Conservation (phyloP, 768 basidiomycete species). For the Leccinum subgranulosum region DNA sequence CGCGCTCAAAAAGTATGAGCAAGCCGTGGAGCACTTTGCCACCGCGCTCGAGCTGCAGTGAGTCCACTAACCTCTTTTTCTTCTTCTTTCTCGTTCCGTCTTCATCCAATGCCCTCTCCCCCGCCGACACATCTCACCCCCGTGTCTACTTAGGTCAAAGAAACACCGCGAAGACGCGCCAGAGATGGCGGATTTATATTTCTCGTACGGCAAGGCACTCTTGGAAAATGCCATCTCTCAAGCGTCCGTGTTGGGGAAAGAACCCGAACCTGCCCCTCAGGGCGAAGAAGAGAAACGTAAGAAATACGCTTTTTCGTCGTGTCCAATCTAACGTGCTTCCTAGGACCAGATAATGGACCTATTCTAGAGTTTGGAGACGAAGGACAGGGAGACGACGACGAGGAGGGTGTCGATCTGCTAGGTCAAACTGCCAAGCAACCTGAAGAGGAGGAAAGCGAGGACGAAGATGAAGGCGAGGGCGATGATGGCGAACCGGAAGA, state of each 20-base stretch:
- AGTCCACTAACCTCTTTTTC: constrained; percentile 34
- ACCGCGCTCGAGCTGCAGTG: constrained; percentile 81
- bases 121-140: neutral
- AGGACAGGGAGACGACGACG: constrained; percentile 59
- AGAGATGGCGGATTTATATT: constrained; percentile 83
- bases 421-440: constrained; percentile 51
- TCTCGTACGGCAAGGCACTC: constrained; percentile 89
- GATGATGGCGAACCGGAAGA: constrained; percentile 71
- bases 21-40: constrained; percentile 81
- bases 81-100: too few relatives aligned
- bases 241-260: constrained; percentile 85
- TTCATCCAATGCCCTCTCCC: too few relatives aligned
- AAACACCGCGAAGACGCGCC: constrained; percentile 77
- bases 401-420: constrained; percentile 62
- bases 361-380: constrained; percentile 82
- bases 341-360: constrained; percentile 45
- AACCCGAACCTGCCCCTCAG: constrained; percentile 48
- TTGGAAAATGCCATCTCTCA: constrained; percentile 90
- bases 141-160: constrained; percentile 51
- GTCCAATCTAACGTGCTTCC: neutral
- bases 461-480: constrained; percentile 55
- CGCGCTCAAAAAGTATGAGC: constrained; percentile 81
- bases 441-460: constrained; percentile 51
- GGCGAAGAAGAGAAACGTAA: constrained; percentile 43
- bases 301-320: neutral